Conservation (phyloP, 805 yeast genomes). For the Candida maltosa region DNA sequence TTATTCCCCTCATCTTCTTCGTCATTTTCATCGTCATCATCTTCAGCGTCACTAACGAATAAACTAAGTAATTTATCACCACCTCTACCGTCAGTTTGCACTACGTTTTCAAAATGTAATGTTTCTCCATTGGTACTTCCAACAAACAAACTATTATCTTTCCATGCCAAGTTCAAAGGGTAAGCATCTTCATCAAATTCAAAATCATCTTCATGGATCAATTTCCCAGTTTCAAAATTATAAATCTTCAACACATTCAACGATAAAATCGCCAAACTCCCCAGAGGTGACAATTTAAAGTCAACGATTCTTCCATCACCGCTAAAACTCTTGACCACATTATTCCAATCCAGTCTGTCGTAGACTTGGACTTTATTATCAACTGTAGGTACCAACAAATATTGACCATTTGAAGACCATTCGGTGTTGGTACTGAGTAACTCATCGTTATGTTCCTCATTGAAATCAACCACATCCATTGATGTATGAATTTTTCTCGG, state of each 20-base stretch:
- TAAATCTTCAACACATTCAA: conserved; percentile 39
- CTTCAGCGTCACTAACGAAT: conserved; percentile 25
- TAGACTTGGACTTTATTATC: conserved; percentile 43
- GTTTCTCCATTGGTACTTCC: conserved; percentile 45
- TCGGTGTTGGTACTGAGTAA: conserved; percentile 51
- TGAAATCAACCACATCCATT: conserved; percentile 32
- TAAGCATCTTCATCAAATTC: conserved; percentile 22
- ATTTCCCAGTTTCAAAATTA: conserved; percentile 40
- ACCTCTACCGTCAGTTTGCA: conserved; percentile 47
- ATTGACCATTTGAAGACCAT: conserved; percentile 72
- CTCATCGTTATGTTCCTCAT: conserved; percentile 41
- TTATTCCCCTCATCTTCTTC: conserved; percentile 7
- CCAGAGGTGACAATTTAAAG: conserved; percentile 6
- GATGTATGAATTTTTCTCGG: conserved; percentile 32
- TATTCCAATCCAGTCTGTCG: conserved; percentile 34
- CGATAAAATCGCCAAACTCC: conserved; percentile 5
- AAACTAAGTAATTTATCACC: conserved; percentile 15
- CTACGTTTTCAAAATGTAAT: conserved; percentile 19
- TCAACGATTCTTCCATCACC: conserved; percentile 9
- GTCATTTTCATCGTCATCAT: conserved; percentile 43
- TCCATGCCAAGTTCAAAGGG: conserved; percentile 29
- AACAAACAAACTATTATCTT: conserved; percentile 25
- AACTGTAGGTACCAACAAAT: conserved; percentile 57
- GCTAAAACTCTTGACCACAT: conserved; percentile 1
- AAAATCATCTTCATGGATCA: conserved; percentile 13